Conservation (phyloP, 2,329 filamentous ascomycete genomes). For the Hypomyces rosellus region DNA sequence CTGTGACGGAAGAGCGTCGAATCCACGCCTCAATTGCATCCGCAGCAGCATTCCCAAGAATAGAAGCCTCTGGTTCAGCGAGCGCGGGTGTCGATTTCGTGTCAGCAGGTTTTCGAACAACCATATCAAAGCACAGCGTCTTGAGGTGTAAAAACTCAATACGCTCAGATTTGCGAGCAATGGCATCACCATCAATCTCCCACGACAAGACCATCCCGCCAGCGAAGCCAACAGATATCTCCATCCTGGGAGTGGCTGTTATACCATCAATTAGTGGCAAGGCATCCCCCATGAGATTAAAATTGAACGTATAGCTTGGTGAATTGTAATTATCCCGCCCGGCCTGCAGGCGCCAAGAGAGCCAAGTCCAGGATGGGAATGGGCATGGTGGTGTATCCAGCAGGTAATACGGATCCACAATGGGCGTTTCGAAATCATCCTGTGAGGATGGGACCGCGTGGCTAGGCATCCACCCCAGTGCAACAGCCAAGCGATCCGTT, state of each 20-base stretch:
- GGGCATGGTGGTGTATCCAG: conserved; percentile 13
- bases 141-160: conserved; percentile 28
- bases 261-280: conserved; percentile 23
- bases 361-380: conserved; percentile 34
- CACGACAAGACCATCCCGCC: conserved; percentile 28
- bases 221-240: conserved; percentile 29
- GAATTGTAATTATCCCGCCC: conserved; percentile 15
- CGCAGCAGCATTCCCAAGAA: conserved; percentile 18
- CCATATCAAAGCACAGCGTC: conserved; percentile 29
- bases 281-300: conserved; percentile 25
- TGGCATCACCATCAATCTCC: conserved; percentile 30
- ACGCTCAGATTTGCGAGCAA: conserved; percentile 19
- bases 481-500: conserved; percentile 29
- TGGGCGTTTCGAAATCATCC: conserved; percentile 6
- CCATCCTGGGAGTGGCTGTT: conserved; percentile 26
- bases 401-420: conserved; percentile 20
- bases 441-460: conserved; percentile 16
- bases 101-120: conserved; percentile 12
- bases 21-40: conserved; percentile 14
- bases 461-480: conserved; percentile 29
- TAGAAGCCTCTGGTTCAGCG: conserved; percentile 9
- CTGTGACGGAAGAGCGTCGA: conserved; percentile 17
- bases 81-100: conserved; percentile 3
- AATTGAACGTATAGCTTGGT: conserved; percentile 18
- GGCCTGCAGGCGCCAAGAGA: conserved; percentile 27